Base-by-base conservation (phyloP, 306 rosid species). In the Medicago lupulina region DNA sequence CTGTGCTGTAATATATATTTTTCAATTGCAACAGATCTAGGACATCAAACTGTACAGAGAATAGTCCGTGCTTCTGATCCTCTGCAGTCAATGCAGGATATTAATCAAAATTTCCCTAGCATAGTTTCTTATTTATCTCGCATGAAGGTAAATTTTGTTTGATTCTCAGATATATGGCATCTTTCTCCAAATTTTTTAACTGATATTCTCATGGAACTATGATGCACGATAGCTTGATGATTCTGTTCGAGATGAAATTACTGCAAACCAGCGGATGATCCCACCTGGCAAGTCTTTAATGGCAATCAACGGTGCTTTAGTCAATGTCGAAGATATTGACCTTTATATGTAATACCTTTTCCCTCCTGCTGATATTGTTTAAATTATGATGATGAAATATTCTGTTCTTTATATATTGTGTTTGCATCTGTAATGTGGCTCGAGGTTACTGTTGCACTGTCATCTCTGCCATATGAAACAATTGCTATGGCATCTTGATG, bases 221-320 rank as follows among this genome's bases (percentile, higher is more conserved):
- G 75, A 55, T 80, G 74, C 71, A 74, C 81, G 81, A 78, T 90
- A 95, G 99, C 92, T 95, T 78, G 88, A 89, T 82, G 96, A 92
- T 72, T 90, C 97, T 60, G 88, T 95, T 76, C 89, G 85, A 80
- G 99, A 92, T 67, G 99, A 95, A 86, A 95, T 95, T 74, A 82
- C 73, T 68, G 95, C 93, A 73, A 95, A 95, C 86, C 99, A 95
- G 86, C 91, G 90, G 80, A 92, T 95, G 99, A 83, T 95, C 81
- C 99, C 97, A 69, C 96, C 99, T 83, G 99, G 99, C 85, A 95
- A 95, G 91, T 95, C 97, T 74, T 89, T 95, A 85, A 92, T 95
- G 96, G 99, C 98, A 77, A 67, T 95, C 85, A 95, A 95, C 73
- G 97, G 99, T 75, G 99, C 97, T 87, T 84, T 95, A 85, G 69